These are phyloP conservation scores for Rhododendron williamsianum DNA, from an alignment of 148 eudicot genomes.

Conservation along the genomic window DNA sequence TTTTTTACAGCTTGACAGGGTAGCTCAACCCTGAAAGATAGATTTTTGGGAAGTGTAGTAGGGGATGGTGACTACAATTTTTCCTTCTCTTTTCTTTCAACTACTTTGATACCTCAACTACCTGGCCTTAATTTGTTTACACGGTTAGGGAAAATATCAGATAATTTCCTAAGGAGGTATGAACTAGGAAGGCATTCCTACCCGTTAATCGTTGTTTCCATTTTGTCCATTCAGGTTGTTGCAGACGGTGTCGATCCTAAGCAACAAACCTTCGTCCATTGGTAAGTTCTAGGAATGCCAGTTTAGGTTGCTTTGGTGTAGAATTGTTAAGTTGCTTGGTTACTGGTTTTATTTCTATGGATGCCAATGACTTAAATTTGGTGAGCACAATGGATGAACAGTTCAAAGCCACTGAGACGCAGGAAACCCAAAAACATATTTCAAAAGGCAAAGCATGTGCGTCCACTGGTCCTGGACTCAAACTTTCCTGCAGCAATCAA, in stretches of 20 bases:
- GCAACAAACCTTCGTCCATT: constrained; percentile 58
- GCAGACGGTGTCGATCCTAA: constrained; percentile 72
- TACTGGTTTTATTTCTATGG: background rate
- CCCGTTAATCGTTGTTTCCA: background rate
- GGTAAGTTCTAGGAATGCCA: constrained; percentile 37
- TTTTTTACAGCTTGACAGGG: background rate
- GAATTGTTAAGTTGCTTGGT: background rate
- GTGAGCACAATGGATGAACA: constrained; percentile 20
- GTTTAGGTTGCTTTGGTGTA: background rate
- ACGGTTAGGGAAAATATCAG: background rate
- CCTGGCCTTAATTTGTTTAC: background rate
- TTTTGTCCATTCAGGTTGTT: constrained; percentile 39
- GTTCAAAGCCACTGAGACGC: constrained; percentile 58
- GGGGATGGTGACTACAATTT: background rate
- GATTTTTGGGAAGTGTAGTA: background rate
- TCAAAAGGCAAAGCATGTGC: constrained; percentile 45
- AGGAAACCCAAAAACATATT: constrained; percentile 35
- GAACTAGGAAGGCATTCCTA: background rate
- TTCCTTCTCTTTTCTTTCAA: background rate
- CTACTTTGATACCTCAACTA: background rate
- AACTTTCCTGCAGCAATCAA: constrained; percentile 38
- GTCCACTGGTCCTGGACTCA: constrained; percentile 55
- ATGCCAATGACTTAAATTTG: constrained; percentile 8
- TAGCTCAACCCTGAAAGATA: background rate
- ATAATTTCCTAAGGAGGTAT: background rate